These are phyloP conservation scores for Graphilbum fragrans DNA, from an alignment of 2,329 filamentous ascomycete genomes.

Conservation along the genomic window DNA sequence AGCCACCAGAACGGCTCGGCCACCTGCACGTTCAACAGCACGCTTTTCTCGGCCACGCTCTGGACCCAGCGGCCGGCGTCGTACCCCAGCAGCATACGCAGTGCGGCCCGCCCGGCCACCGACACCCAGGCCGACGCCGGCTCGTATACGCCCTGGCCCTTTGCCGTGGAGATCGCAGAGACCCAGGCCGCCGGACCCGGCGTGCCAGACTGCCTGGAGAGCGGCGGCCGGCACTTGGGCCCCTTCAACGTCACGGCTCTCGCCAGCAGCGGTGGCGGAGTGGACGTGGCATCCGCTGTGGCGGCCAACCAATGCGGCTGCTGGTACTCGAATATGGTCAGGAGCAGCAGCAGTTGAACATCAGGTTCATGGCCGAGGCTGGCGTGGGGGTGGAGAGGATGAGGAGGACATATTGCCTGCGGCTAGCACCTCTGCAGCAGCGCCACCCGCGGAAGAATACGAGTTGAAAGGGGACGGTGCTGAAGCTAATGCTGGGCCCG, in stretches of 20 bases:
- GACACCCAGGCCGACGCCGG: conserved; percentile 4
- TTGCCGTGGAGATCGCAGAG: conserved; percentile 43
- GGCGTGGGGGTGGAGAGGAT: too few species aligned
- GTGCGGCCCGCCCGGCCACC: conserved; percentile 13
- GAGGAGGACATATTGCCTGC: too few species aligned
- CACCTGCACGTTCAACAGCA: conserved; percentile 46
- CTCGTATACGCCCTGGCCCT: conserved; percentile 39
- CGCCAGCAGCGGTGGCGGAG: neutral
- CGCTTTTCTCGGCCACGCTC: conserved; percentile 41
- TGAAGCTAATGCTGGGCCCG: too few species aligned
- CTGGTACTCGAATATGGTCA: conserved; percentile 20
- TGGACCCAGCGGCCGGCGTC: conserved; percentile 37
- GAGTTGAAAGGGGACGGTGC: too few species aligned
- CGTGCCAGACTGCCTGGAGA: conserved; percentile 41
- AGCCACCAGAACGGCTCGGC: conserved; percentile 27
- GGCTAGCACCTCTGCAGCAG: too few species aligned
- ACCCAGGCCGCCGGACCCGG: conserved; percentile 31
- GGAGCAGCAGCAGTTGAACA: too few species aligned
- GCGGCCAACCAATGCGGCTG: conserved; percentile 22
- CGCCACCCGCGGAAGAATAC: too few species aligned
- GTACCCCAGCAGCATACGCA: too few species aligned
- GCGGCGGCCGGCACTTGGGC: conserved; percentile 21
- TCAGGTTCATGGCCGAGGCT: too few species aligned
- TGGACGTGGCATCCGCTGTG: neutral
- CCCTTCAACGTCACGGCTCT: conserved; percentile 17